phyloP scores from a whole-genome alignment of 345 rosid species.

The Sisymbrium altissimum region DNA sequence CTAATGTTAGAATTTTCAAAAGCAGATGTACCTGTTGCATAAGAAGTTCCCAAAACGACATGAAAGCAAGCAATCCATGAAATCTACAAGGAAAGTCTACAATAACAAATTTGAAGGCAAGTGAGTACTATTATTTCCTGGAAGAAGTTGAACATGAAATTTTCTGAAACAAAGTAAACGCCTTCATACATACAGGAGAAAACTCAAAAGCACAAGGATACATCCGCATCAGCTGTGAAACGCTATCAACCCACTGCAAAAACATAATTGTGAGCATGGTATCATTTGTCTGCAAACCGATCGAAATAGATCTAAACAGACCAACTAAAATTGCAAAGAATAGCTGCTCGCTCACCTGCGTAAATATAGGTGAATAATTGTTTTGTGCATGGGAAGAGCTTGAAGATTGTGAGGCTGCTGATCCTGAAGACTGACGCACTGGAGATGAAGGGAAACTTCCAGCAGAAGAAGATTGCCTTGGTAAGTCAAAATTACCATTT shows the following conservation, averaged over 20 bases:
- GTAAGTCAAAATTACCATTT: slow-evolving; percentile 55
- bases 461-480: slow-evolving; percentile 61
- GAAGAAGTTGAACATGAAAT: background rate
- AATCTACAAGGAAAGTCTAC: slow-evolving; percentile 89
- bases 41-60: slow-evolving; percentile 97
- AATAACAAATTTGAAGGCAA: slow-evolving; percentile 4
- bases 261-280: slow-evolving; percentile 4
- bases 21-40: slow-evolving; percentile 70
- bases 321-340: background rate
- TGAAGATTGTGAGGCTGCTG: slow-evolving; percentile 59
- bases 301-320: background rate
- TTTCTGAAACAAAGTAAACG: background rate
- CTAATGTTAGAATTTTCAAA: background rate
- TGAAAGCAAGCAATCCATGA: slow-evolving; percentile 87
- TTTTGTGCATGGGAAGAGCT: slow-evolving; percentile 84
- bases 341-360: slow-evolving; percentile 56
- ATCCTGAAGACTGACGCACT: slow-evolving; percentile 62
- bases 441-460: slow-evolving; percentile 82
- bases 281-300: slow-evolving; percentile 13
- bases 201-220: slow-evolving; percentile 98
- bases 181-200: slow-evolving; percentile 66
- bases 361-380: slow-evolving; percentile 90
- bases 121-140: background rate
- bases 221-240: slow-evolving; percentile 85
- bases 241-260: slow-evolving; percentile 96